Percentiles rank a stretch among this genome's conserved stretches.
Evolutionary conservation across 2,329 filamentous ascomycete species (phyloP).

Genomic region (Fusarium stilboides): DNA sequence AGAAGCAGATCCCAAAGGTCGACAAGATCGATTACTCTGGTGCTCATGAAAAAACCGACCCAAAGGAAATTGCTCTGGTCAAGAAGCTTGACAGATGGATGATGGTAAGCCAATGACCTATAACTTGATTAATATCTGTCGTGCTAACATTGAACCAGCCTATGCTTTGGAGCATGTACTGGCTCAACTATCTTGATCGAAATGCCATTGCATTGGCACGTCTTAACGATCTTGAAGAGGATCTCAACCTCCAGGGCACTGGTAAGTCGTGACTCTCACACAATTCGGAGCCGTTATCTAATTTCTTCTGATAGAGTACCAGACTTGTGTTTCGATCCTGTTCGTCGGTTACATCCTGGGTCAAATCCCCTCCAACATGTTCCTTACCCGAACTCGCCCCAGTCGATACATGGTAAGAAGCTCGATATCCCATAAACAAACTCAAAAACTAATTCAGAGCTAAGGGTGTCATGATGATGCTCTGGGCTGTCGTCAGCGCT

Average conservation of each 20-base stretch:
- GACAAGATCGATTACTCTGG: slow-evolving; percentile 48
- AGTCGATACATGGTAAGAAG: slow-evolving; percentile 57
- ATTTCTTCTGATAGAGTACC: slow-evolving; percentile 46
- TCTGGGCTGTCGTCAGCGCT: slow-evolving; percentile 64
- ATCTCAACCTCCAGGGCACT: slow-evolving; percentile 46
- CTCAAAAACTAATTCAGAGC: not conserved
- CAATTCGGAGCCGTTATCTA: fast-evolving
- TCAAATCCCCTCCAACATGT: slow-evolving; percentile 61
- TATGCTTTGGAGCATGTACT: slow-evolving; percentile 59
- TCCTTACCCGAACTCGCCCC: slow-evolving; percentile 60
- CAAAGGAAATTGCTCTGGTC: slow-evolving; percentile 47
- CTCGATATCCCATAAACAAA: fast-evolving
- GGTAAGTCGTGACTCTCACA: not conserved
- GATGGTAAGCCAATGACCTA: slow-evolving; percentile 30
- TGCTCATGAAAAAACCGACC: slow-evolving; percentile 49
- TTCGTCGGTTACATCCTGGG: slow-evolving; percentile 63
- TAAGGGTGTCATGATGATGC: slow-evolving; percentile 60
- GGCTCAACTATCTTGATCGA: slow-evolving; percentile 62
- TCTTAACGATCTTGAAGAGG: slow-evolving; percentile 52
- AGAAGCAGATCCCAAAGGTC: slow-evolving; percentile 36
- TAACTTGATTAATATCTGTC: fast-evolving
- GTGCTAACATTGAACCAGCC: slow-evolving; percentile 41
- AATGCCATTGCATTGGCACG: slow-evolving; percentile 64
- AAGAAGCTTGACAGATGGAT: slow-evolving; percentile 49
- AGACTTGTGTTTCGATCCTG: slow-evolving; percentile 52